Base-by-base conservation (phyloP, 1,139 yeast genomes). In the Suhomyces terraborum region DNA sequence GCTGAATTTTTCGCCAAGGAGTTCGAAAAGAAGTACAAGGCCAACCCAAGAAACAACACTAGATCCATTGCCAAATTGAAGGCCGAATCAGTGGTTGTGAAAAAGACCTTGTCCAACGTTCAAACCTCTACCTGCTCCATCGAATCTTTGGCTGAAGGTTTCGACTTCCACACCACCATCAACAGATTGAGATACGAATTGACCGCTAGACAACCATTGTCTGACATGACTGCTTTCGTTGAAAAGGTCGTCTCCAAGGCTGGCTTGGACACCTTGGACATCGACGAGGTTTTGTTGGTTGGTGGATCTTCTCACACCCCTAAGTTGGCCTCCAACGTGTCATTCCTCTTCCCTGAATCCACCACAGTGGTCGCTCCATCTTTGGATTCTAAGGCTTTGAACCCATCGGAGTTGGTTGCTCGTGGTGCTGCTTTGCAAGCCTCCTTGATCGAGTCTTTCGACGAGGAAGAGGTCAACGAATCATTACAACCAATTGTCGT, bases 361-460 rank as follows among this genome's bases (percentile, higher is more conserved):
- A 88, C 95, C 43, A 75, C 67, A 41, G 77, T 91, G 43, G 75
- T 83, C 49, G 83, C 98, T 19, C 96, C 98, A 52, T 73, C 87
- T 21, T 60, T 78, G 46, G 89, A 84, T 62, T 54, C 86, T 50
- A 86, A 86, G 66, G 89, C 95, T 42, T 61, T 84, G 47, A 82
- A 85, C 72, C 97, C 99, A 48, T 81, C 88, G 57, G 98, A 94
- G 71, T 77, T 89, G 59, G 75, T 85, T 52, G 84, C 95, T 52
- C 85, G 95, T 62, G 99, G 99, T 69, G 95, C 96, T 48, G 97
- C 98, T 46, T 78, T 93, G 62, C 98, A 94, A 75, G 98, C 97
- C 38, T 81, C 96, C 31, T 73, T 94, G 62, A 77, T 91, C 51
- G 87, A 88, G 56, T 73, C 81, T 41, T 88, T 84, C 56, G 98